Base-by-base conservation (phyloP, 2,329 filamentous ascomycete species). In the Aspergillus clavatus region DNA sequence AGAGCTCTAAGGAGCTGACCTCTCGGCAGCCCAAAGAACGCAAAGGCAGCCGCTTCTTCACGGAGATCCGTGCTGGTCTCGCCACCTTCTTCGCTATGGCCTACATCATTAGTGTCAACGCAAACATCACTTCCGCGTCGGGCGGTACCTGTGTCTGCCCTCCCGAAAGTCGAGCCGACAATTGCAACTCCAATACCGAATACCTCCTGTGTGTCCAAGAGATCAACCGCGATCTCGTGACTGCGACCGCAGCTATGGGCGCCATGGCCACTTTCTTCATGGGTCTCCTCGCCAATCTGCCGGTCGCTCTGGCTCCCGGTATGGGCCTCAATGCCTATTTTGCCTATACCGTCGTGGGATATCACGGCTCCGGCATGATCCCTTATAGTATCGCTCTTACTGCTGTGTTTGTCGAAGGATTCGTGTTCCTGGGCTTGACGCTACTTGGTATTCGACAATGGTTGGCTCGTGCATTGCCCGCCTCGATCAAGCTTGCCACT, bases 321-420 rank as follows among this genome's bases (percentile, higher is more conserved):
- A 87, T 89, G 84, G 85, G 89, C 21, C 67, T 94, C 44, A 95
- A 95, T 61, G 88, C 88, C 14, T 94, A 94, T 66, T 94, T 94
- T 61, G 79, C 88, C 21, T 94, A 86, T 62, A 86, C 81, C 0
- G 84, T 88, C 36, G 88, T 94, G 45, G 89, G 89, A 3, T 81
- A 75, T 59, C 83, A 90, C 62, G 89, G 88, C 35, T 78, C 74
- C 18, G 87, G 87, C 2, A 74, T 77, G 27, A 82, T 94, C 7
- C 81, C 87, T 1, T 95, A 87, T 62, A 67, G 78, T 42, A 77
- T 90, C 33, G 89, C 89, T 26, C 71, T 94, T 28, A 93, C 88
- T 3, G 88, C 89, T 43, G 89, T 93, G 54, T 94, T 95, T 62
- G 84, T 93, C 11, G 89, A 95, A 67, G 89, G 89, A 28, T 87